Percentiles rank a stretch among this genome's conserved stretches.
Evolutionary conservation across 2,329 filamentous ascomycete species (phyloP).

Genomic region (Sordariomycetes sp.): DNA sequence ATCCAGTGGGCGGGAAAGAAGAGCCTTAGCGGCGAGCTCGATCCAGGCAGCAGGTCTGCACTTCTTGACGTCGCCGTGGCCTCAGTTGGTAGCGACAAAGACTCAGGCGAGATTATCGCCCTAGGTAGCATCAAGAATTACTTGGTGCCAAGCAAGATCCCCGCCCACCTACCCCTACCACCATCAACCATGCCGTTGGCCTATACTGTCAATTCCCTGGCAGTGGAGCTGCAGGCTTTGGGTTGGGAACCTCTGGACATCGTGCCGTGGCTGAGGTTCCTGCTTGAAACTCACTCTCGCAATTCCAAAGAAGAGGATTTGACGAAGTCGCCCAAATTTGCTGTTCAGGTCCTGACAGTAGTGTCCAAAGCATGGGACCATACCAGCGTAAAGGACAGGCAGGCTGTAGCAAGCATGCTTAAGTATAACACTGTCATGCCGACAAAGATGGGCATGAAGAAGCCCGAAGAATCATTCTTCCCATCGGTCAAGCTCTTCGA

Average conservation of each 20-base stretch:
- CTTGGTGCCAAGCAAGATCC: conserved; percentile 68
- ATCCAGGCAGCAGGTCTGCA: conserved; percentile 54
- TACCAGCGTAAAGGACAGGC: conserved; percentile 57
- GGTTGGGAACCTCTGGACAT: conserved; percentile 83
- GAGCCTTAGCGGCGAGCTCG: conserved; percentile 62
- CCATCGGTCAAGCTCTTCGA: conserved; percentile 91
- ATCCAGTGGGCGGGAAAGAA: conserved; percentile 75
- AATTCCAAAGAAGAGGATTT: conserved; percentile 58
- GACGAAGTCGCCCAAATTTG: conserved; percentile 63
- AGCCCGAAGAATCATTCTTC: conserved; percentile 82
- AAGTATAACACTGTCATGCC: conserved; percentile 69
- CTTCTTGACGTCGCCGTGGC: conserved; percentile 77
- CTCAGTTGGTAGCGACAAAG: conserved; percentile 51
- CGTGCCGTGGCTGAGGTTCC: conserved; percentile 74
- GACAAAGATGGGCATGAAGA: conserved; percentile 83
- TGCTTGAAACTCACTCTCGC: conserved; percentile 59
- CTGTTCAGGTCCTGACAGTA: conserved; percentile 66
- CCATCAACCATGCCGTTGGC: conserved; percentile 74
- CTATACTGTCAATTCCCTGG: conserved; percentile 64
- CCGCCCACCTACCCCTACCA: conserved; percentile 72
- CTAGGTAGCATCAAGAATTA: conserved; percentile 69
- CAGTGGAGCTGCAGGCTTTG: conserved; percentile 64
- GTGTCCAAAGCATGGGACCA: conserved; percentile 87
- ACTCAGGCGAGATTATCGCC: conserved; percentile 63
- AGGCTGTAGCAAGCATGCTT: conserved; percentile 55